Evolutionary conservation across 805 yeast species (phyloP).

Genomic region (Teunomyces barrocoloradensis): DNA sequence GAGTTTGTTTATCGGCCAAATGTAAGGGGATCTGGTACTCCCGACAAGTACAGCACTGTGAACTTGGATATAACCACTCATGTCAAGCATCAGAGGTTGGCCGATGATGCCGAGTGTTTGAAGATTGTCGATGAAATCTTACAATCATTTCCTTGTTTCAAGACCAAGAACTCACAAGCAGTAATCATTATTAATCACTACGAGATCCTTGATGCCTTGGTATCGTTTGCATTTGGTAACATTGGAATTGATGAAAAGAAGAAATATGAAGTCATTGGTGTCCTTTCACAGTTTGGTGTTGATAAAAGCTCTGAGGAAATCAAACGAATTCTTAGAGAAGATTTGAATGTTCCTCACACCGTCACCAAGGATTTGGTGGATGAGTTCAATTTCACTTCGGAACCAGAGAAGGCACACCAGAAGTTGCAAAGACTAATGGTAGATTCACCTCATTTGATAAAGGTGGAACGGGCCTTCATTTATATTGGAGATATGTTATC

Average conservation of each 20-base stretch:
- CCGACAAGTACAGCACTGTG: slow-evolving; percentile 73
- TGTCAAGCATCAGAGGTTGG: slow-evolving; percentile 42
- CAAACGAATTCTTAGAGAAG: slow-evolving; percentile 39
- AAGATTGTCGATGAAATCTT: slow-evolving; percentile 78
- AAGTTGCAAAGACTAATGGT: slow-evolving; percentile 69
- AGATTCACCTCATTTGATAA: slow-evolving; percentile 61
- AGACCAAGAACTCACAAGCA: slow-evolving; percentile 45
- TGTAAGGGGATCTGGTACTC: slow-evolving; percentile 58
- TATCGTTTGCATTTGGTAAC: slow-evolving; percentile 70
- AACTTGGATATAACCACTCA: slow-evolving; percentile 78
- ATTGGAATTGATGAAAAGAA: slow-evolving; percentile 65
- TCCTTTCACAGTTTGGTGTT: slow-evolving; percentile 74
- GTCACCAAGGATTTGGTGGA: slow-evolving; percentile 75
- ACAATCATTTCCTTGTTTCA: slow-evolving; percentile 63
- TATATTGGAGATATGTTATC: slow-evolving; percentile 61
- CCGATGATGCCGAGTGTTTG: slow-evolving; percentile 85
- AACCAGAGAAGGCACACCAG: slow-evolving; percentile 60
- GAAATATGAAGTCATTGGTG: slow-evolving; percentile 60
- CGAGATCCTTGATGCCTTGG: slow-evolving; percentile 68
- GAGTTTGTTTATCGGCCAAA: slow-evolving; percentile 79
- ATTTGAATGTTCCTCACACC: slow-evolving; percentile 75
- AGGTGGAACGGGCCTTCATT: slow-evolving; percentile 59
- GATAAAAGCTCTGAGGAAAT: slow-evolving; percentile 64
- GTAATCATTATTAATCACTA: slow-evolving; percentile 73
- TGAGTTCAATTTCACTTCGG: slow-evolving; percentile 69